A percentile compares a stretch with the other conserved stretches of the same genome.
phyloP scores from a whole-genome alignment of 129 eudicot genomes.

The Ambrosia artemisiifolia region DNA sequence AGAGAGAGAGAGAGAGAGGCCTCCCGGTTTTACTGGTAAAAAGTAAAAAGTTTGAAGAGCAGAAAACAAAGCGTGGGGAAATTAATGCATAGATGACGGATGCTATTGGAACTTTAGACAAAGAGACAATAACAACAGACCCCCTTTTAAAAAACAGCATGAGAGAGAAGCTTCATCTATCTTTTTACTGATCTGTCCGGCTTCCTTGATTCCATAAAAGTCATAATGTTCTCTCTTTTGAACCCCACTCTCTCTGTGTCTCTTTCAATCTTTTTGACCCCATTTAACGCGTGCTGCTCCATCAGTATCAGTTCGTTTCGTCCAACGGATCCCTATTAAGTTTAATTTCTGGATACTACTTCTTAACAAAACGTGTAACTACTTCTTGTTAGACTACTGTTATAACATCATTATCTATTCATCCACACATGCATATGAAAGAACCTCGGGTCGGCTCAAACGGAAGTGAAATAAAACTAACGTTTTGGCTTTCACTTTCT shows the following conservation, averaged over 20 bases:
- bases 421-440: too few species aligned
- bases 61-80: constrained; percentile 22
- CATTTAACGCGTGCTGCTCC: constrained; percentile 35
- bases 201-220: constrained; percentile 25
- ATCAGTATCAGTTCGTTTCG: constrained; percentile 4
- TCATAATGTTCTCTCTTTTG: constrained; percentile 21
- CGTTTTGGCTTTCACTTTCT: too few species aligned
- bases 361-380: not conserved
- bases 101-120: constrained; percentile 24
- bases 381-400: constrained; percentile 1
- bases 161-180: constrained; percentile 13
- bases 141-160: constrained; percentile 23
- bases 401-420: too few species aligned
- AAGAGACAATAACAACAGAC: constrained; percentile 27
- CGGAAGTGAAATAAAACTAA: too few species aligned
- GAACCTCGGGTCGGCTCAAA: too few species aligned
- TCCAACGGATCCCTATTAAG: too few species aligned
- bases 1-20: not conserved
- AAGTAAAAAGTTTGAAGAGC: constrained; percentile 14
- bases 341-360: too few species aligned
- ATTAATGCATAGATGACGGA: constrained; percentile 1
- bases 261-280: constrained; percentile 32
- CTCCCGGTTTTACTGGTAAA: not conserved
- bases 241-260: constrained; percentile 5
- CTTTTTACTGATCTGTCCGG: constrained; percentile 21